phyloP scores from a whole-genome alignment of 495 filamentous ascomycete genomes.

The Aspergillus mulundensis region DNA sequence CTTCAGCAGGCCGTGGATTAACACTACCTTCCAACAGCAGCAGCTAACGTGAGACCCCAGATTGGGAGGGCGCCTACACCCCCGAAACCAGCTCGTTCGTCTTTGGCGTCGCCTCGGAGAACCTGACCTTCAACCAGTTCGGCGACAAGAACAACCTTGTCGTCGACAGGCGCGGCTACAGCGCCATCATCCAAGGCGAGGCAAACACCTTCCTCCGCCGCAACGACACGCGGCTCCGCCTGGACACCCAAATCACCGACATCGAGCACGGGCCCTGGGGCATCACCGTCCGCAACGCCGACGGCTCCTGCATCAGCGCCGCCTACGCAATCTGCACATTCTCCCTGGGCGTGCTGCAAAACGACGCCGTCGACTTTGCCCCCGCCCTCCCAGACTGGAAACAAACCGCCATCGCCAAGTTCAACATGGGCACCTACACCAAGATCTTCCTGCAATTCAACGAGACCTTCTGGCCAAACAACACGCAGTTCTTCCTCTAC shows the following conservation, averaged over 20 bases:
- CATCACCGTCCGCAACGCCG: constrained; percentile 53
- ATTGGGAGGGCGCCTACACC: constrained; percentile 53
- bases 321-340: constrained; percentile 57
- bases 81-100: constrained; percentile 46
- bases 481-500: constrained; percentile 69
- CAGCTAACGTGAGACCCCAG: constrained; percentile 19
- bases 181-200: constrained; percentile 55
- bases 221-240: constrained; percentile 51
- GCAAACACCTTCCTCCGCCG: constrained; percentile 57
- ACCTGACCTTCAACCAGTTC: constrained; percentile 47
- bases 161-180: constrained; percentile 65
- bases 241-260: constrained; percentile 56
- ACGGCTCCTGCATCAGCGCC: constrained; percentile 58
- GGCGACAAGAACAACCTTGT: constrained; percentile 64
- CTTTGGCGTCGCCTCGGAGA: constrained; percentile 41
- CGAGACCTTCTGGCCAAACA: constrained; percentile 64
- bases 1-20: not conserved
- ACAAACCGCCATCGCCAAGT: constrained; percentile 57
- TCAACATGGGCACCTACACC: constrained; percentile 73
- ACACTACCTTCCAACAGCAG: not conserved
- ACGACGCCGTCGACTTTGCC: constrained; percentile 55
- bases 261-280: constrained; percentile 52
- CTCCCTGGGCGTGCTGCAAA: constrained; percentile 67
- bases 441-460: constrained; percentile 76
- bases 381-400: constrained; percentile 67